Conservation (phyloP, 148 eudicot genomes). For the Mesembryanthemum crystallinum region DNA sequence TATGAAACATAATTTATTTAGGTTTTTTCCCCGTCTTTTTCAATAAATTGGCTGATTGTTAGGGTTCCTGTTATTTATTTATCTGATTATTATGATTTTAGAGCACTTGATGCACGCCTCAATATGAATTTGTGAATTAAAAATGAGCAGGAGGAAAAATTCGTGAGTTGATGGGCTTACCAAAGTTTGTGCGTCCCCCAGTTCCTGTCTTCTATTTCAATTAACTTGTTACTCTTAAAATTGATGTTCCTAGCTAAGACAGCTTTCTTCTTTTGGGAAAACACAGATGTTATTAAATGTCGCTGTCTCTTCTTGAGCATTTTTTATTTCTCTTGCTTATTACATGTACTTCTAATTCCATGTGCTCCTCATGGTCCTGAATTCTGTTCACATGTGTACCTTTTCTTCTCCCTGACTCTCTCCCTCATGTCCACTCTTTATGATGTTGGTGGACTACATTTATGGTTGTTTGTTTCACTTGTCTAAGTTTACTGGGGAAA, state of each 20-base stretch:
- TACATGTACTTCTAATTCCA: neutral
- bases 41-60: neutral
- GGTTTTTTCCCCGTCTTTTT: neutral
- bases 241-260: neutral
- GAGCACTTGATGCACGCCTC: neutral
- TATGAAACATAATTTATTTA: too few species aligned
- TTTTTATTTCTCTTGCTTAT: neutral
- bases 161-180: neutral
- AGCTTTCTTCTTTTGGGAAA: neutral
- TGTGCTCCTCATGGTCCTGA: too few species aligned
- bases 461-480: neutral
- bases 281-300: neutral
- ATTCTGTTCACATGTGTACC: neutral
- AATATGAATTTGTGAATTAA: neutral
- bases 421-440: neutral
- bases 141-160: too few species aligned
- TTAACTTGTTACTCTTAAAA: neutral
- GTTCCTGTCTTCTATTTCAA: too few species aligned
- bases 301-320: neutral
- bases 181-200: neutral
- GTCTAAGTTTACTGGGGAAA: neutral
- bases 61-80: neutral
- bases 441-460: too few species aligned
- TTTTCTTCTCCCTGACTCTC: neutral
- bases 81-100: neutral